Evolutionary conservation across 2,329 filamentous ascomycete species (phyloP).

Genomic region (Sphaerulina musiva): DNA sequence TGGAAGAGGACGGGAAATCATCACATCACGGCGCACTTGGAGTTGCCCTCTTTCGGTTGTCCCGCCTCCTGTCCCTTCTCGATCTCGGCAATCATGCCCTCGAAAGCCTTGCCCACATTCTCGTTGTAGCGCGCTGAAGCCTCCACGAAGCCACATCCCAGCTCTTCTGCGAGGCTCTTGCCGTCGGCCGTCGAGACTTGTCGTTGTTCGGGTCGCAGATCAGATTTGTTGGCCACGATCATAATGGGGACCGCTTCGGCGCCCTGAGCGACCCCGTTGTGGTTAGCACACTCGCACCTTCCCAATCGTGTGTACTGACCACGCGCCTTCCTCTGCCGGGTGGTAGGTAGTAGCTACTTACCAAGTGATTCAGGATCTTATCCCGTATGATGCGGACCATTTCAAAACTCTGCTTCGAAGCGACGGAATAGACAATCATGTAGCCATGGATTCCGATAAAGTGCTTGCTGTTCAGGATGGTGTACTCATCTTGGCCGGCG

Average conservation of each 20-base stretch:
- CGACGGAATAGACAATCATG: conserved; percentile 97
- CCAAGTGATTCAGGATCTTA: conserved; percentile 94
- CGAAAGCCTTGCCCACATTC: conserved; percentile 88
- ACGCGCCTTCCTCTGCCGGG: too few relatives aligned
- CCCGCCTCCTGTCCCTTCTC: conserved; percentile 84
- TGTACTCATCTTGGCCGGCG: conserved; percentile 95
- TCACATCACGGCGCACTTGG: conserved; percentile 82
- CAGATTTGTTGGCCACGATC: conserved; percentile 95
- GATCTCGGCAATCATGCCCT: conserved; percentile 88
- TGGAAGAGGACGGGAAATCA: too few relatives aligned
- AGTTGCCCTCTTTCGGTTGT: conserved; percentile 68
- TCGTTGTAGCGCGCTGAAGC: conserved; percentile 90
- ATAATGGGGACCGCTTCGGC: conserved; percentile 88
- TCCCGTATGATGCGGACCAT: conserved; percentile 95
- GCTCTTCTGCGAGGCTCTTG: conserved; percentile 73
- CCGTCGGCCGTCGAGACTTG: conserved; percentile 84
- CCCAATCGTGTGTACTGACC: too few relatives aligned
- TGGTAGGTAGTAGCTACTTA: conserved; percentile 40
- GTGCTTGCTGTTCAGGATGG: conserved; percentile 95
- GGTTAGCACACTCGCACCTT: background rate
- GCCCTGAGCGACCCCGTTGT: conserved; percentile 52
- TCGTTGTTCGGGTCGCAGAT: conserved; percentile 84
- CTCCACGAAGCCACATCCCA: conserved; percentile 90
- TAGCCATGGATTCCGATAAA: conserved; percentile 99
- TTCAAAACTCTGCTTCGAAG: conserved; percentile 87